Evolutionary conservation across 2,329 filamentous ascomycete species (phyloP), one percentile per base, ranked within the genome.

Genomic region (Daldinia eschscholtzii): DNA sequence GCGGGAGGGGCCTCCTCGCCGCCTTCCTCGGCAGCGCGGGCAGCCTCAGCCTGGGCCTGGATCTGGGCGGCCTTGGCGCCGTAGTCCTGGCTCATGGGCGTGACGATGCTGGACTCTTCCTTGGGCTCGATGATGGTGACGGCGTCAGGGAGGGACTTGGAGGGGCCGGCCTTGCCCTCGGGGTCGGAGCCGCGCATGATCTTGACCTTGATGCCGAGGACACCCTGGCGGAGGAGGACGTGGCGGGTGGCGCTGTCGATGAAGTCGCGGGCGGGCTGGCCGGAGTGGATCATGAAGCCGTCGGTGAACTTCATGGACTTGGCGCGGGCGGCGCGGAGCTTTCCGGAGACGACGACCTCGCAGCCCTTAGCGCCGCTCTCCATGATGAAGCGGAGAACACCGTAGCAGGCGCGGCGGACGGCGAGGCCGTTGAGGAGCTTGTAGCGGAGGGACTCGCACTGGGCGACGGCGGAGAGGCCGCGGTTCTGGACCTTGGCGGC

Each of bases 261-360:
- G 89, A 99, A 99, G 88, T 99, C 96, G 87, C 97, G 95, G 82
- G 95, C 96, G 81, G 96, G 96, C 86, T 99, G 96, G 87, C 96
- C 96, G 81, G 96, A 99, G 93, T 99, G 96, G 87, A 99, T 99
- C 96, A 99, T 99, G 93, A 99, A 99, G 84, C 96, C 96, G 86
- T 99, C 94, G 85, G 96, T 99, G 92, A 99, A 99, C 92, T 99
- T 99, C 96, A 99, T 99, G 88, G 90, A 93, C 93, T 99, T 99
- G 86, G 96, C 96, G 89, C 96, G 94, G 81, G 96, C 96, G 84
- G 96, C 96, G 82, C 96, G 92, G 79, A 99, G 93, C 92, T 99
- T 99, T 85, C 96, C 96, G 78, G 94, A 98, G 78, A 99, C 96
- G 82, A 99, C 96, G 76, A 99, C 96, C 89, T 99, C 96, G 85